Base-by-base conservation (phyloP, 495 filamentous ascomycete genomes). In the Daldinia loculata region DNA sequence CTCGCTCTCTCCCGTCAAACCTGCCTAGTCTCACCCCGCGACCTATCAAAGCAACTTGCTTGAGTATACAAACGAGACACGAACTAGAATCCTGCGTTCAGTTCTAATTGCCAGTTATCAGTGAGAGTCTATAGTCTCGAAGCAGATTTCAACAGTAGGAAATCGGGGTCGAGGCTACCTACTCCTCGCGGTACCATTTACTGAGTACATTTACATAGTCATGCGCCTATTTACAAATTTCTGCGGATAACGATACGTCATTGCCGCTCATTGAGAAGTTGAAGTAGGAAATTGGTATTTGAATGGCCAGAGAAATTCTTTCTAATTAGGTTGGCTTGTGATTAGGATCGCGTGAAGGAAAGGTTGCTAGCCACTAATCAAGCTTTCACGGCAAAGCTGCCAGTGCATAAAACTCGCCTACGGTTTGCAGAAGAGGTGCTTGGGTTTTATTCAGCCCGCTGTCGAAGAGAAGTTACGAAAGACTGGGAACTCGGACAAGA, bases 191-290 rank as follows among this genome's bases (percentile, higher is more conserved):
- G 50, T 45, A 41, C 12, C 57, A 38, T 26, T 12, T 45, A 39
- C 53, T 41, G n/a, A 45, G 66, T 12, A 56, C 29, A 48, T 17
- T 41, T 34, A 26, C 56, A 32, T 38, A 73, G 66, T 62, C 61
- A 72, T 72, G 70, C 70, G 50, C 70, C 61, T 69, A 50, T 41
- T 43, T 65, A 38, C 34, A 61, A 65, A 36, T 58, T 0, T 57
- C 32, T 43, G n/a, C 56, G 55, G 39, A 29, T 73, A 73, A 69
- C 41, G 43, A 69, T 57, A 63, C 70, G 70, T 27, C 39, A 56
- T 22, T 59, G 15, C 32, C 32, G 43, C 29, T 32, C 36, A 30
- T 51, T 52, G 26, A 53, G 36, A 63, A 62, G 24, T 58, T 43
- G 50, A 61, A 67, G 50, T 61, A 52, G 63, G 48, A 61, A 56